Conservation (phyloP, 164 flowering plant genomes). For the Liquidambar formosana region DNA sequence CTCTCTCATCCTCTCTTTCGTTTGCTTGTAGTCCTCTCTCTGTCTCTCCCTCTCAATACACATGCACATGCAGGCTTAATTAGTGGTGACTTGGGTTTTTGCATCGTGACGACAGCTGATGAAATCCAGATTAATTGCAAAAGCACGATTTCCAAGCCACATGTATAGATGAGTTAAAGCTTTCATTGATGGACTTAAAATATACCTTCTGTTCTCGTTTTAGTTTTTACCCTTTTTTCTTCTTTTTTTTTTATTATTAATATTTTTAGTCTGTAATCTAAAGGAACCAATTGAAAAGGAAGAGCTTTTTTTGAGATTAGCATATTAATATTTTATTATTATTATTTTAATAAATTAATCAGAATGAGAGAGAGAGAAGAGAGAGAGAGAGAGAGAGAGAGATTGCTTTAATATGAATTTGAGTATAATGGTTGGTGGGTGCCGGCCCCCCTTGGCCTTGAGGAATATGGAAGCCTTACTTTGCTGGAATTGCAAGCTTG, state of each 20-base stretch:
- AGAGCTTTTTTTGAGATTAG: neutral
- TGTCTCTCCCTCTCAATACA: neutral
- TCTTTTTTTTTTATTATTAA: neutral
- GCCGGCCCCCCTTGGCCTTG: too few species aligned
- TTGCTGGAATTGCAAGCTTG: slow-evolving; percentile 35
- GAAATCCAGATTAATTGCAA: slow-evolving; percentile 12
- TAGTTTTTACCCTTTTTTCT: neutral
- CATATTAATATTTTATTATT: neutral
- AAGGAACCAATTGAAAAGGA: slow-evolving; percentile 7
- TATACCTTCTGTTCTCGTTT: neutral
- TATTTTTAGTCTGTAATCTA: neutral
- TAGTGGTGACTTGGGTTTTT: slow-evolving; percentile 2
- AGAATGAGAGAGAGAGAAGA: neutral
- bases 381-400: neutral
- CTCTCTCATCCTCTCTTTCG: slow-evolving; percentile 16
- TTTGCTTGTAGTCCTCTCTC: slow-evolving; percentile 18
- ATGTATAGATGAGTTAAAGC: neutral
- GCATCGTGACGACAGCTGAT: neutral
- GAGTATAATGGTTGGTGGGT: slow-evolving; percentile 16
- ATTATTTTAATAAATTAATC: too few species aligned
- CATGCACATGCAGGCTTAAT: neutral
- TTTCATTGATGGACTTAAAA: too few species aligned
- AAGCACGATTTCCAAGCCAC: neutral
- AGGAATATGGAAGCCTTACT: slow-evolving; percentile 11
- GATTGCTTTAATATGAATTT: slow-evolving; percentile 23